Conservation (phyloP, 805 yeast species). For the Wickerhamiella musiphila region DNA sequence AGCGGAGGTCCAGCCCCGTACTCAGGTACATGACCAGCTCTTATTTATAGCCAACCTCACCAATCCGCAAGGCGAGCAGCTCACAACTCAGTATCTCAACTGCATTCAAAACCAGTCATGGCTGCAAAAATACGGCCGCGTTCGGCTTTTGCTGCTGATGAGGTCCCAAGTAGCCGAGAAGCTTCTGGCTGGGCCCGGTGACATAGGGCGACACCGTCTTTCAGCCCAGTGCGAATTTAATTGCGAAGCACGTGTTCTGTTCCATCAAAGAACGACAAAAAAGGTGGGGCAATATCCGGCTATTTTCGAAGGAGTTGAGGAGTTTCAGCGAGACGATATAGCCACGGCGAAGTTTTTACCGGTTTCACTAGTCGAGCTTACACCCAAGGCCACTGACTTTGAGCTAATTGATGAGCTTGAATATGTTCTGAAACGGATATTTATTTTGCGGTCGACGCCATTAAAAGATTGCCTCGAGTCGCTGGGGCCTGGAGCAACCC, state of each 20-base stretch:
- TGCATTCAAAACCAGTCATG: conserved; percentile 56
- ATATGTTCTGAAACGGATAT: conserved; percentile 43
- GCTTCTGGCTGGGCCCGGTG: conserved; percentile 39
- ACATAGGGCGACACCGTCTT: conserved; percentile 38
- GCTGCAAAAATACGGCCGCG: conserved; percentile 57
- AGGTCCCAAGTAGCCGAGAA: conserved; percentile 44
- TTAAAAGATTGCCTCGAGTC: conserved; percentile 30
- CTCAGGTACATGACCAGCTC: conserved; percentile 34
- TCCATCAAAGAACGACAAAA: conserved; percentile 6
- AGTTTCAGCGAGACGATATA: conserved; percentile 5
- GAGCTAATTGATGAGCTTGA: conserved; percentile 42
- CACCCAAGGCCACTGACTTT: conserved; percentile 29
- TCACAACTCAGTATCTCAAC: conserved; percentile 56
- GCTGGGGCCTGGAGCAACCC: conserved; percentile 66
- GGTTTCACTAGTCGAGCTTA: conserved; percentile 36
- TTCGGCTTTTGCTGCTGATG: conserved; percentile 55
- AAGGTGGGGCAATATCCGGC: conserved; percentile 7
- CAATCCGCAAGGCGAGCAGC: conserved; percentile 41
- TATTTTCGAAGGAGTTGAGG: conserved; percentile 4
- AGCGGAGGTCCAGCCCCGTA: conserved; percentile 24
- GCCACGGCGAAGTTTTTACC: conserved; percentile 18
- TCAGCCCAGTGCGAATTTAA: conserved; percentile 48
- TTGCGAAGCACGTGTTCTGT: conserved; percentile 30
- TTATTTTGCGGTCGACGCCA: conserved; percentile 31
- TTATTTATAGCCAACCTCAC: conserved; percentile 45